A percentile compares a stretch with the other conserved stretches of the same genome.
phyloP scores from a whole-genome alignment of 441 rosid genomes.

The Corymbia calophylla region DNA sequence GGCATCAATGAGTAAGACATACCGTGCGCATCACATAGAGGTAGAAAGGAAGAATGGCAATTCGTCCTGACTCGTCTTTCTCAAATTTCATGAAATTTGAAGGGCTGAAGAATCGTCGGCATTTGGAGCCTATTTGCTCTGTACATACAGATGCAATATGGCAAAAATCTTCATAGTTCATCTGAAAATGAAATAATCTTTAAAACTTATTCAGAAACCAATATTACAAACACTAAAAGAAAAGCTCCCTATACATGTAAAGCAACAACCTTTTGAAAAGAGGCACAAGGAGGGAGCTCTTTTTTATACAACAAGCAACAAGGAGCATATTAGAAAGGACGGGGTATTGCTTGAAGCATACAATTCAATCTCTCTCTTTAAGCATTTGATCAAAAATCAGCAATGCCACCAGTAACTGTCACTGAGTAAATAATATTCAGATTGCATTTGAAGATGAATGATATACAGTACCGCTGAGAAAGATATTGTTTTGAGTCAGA shows the following conservation, averaged over 20 bases:
- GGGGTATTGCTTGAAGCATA: background rate
- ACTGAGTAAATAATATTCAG: background rate
- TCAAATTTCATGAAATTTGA: conserved; percentile 99
- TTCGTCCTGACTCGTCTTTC: conserved; percentile 98
- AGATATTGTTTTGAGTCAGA: background rate
- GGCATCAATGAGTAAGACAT: conserved; percentile 16
- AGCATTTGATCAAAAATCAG: background rate
- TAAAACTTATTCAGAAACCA: background rate
- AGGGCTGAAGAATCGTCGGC: conserved; percentile 95
- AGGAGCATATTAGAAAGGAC: background rate
- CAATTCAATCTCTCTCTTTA: background rate
- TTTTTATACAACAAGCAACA: background rate
- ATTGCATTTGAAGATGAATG: background rate
- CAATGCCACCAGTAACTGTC: background rate
- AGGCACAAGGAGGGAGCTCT: background rate
- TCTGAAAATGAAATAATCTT: conserved; percentile 35
- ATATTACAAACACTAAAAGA: background rate
- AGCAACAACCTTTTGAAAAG: background rate
- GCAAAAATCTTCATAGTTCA: conserved; percentile 99
- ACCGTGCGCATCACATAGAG: conserved; percentile 99
- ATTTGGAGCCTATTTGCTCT: conserved; percentile 96
- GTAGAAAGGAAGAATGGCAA: conserved; percentile 95
- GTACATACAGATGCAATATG: conserved; percentile 96
- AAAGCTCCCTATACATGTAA: background rate
- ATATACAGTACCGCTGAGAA: background rate